Evolutionary conservation across 2,329 filamentous ascomycete species (phyloP).

Genomic region (Fusarium sp.): DNA sequence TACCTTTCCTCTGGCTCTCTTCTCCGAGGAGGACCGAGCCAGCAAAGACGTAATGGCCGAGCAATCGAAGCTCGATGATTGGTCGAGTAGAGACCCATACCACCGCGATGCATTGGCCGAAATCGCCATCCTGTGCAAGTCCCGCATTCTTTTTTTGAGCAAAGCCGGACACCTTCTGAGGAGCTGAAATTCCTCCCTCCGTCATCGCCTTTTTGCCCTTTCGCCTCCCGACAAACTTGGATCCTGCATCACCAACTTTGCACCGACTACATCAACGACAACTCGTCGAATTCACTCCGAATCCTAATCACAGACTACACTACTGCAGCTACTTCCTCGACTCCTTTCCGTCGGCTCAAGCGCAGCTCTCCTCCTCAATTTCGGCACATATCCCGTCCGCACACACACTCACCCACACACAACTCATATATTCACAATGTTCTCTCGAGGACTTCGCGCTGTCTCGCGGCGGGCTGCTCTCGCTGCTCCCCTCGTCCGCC

Average conservation of each 20-base stretch:
- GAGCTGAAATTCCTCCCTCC: constrained; percentile 27
- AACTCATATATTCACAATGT: constrained; percentile 49
- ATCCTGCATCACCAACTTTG: constrained; percentile 27
- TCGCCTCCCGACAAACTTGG: constrained; percentile 34
- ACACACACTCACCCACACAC: background rate
- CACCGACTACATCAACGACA: constrained; percentile 12
- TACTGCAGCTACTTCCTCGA: constrained; percentile 3
- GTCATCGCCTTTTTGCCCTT: constrained; percentile 37
- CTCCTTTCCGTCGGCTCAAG: constrained; percentile 7
- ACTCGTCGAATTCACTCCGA: background rate
- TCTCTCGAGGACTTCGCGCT: constrained; percentile 56
- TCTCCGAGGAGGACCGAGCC: constrained; percentile 45
- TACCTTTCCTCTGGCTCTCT: constrained; percentile 26
- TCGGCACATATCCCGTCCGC: constrained; percentile 7
- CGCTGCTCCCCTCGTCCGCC: constrained; percentile 50
- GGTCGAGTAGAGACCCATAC: constrained; percentile 23
- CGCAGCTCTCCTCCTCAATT: constrained; percentile 9
- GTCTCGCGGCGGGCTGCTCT: constrained; percentile 55
- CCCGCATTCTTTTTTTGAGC: constrained; percentile 45
- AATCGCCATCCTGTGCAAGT: constrained; percentile 45
- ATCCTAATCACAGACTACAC: constrained; percentile 14
- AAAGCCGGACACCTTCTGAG: constrained; percentile 35
- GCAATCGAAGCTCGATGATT: constrained; percentile 43
- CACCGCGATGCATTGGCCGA: constrained; percentile 40
- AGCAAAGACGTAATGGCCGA: constrained; percentile 46